Percentiles rank a stretch among this genome's conserved stretches.
Evolutionary conservation across 441 rosid genomes (phyloP).

Genomic region (Theobroma grandiflorum): DNA sequence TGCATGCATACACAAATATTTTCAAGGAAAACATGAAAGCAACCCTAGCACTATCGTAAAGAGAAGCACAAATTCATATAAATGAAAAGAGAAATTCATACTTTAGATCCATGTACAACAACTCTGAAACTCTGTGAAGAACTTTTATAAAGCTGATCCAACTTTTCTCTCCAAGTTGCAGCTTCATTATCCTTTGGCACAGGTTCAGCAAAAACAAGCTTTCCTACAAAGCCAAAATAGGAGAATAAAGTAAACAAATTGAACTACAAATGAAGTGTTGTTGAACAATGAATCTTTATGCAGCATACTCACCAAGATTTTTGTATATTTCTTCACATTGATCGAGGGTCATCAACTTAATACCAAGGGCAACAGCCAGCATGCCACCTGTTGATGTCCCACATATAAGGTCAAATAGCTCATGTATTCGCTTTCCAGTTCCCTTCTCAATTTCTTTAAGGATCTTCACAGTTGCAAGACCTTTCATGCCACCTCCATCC

Average conservation of each 20-base stretch:
- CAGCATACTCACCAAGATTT: conserved; percentile 71
- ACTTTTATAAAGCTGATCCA: conserved; percentile 97
- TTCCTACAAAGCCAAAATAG: conserved; percentile 61
- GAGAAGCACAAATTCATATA: conserved; percentile 11
- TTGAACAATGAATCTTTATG: conserved; percentile 16
- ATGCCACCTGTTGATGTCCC: conserved; percentile 99
- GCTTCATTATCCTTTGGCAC: conserved; percentile 96
- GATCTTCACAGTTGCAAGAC: conserved; percentile 94
- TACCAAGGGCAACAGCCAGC: conserved; percentile 96
- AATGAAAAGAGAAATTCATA: conserved; percentile 42
- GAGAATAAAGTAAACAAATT: conserved; percentile 26
- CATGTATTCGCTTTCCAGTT: conserved; percentile 94
- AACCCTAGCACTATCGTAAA: conserved; percentile 10
- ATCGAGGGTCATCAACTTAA: conserved; percentile 86
- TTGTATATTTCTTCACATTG: conserved; percentile 98
- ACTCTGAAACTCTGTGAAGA: conserved; percentile 99
- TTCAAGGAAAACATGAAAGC: conserved; percentile 25
- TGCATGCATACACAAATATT: neutral
- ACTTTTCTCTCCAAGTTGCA: conserved; percentile 98
- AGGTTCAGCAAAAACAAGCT: conserved; percentile 98
- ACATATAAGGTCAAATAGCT: conserved; percentile 94
- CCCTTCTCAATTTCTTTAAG: conserved; percentile 98
- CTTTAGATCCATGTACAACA: conserved; percentile 99
- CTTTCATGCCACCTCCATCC: conserved; percentile 99
- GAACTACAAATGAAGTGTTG: conserved; percentile 19